phyloP scores from a whole-genome alignment of 345 rosid genomes.

The Euphorbia tirucalli region DNA sequence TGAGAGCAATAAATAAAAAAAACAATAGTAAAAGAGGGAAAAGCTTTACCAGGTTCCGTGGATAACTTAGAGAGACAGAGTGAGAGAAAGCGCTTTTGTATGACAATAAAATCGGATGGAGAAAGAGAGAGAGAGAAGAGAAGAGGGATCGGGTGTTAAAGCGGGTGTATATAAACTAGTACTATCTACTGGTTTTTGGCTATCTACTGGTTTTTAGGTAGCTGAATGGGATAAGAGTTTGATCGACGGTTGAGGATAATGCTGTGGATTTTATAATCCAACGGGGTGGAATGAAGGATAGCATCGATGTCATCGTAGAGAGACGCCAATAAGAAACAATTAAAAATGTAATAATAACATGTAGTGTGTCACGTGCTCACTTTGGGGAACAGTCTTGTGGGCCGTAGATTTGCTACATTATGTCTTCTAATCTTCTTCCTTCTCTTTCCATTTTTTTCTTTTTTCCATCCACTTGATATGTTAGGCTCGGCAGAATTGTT shows the following conservation, averaged over 20 bases:
- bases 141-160: constrained; percentile 10
- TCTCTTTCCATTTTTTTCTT: too few species aligned
- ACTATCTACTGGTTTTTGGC: background rate
- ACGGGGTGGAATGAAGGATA: constrained; percentile 21
- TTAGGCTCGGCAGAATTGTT: too few species aligned
- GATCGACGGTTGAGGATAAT: constrained; percentile 12
- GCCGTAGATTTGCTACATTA: background rate
- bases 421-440: too few species aligned
- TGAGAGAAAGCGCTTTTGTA: constrained; percentile 5
- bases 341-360: background rate
- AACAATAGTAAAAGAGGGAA: background rate
- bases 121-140: background rate
- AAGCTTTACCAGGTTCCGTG: constrained; percentile 24
- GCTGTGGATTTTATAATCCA: constrained; percentile 20
- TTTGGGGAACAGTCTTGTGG: background rate
- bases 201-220: constrained; percentile 1
- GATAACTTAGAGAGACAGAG: constrained; percentile 16
- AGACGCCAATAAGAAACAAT: constrained; percentile 21
- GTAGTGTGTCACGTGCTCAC: constrained; percentile 10
- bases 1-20: constrained; percentile 10
- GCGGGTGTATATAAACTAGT: background rate
- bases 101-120: background rate
- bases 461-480: too few species aligned
- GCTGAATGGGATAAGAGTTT: constrained; percentile 18
- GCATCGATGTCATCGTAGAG: constrained; percentile 18